A percentile compares a stretch with the other conserved stretches of the same genome.
phyloP scores from a whole-genome alignment of 1,139 yeast species.

The Yamadazyma dushanensis region DNA sequence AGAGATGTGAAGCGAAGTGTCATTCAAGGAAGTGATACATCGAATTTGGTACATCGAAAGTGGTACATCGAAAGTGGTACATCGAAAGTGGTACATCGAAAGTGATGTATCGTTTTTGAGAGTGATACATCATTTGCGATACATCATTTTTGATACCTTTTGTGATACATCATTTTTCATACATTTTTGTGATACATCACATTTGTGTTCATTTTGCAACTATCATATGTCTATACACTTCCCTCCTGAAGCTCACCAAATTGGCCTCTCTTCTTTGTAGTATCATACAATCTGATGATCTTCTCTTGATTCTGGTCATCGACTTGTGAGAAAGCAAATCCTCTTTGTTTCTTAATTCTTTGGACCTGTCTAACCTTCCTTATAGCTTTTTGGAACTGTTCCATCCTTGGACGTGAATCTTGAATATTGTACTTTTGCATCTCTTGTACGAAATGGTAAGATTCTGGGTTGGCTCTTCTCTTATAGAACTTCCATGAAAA shows the following conservation, averaged over 20 bases:
- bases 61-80: too few species aligned
- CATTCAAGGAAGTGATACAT: too few species aligned
- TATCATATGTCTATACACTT: neutral
- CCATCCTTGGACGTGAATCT: slow-evolving; percentile 92
- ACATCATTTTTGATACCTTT: too few species aligned
- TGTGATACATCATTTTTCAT: too few species aligned
- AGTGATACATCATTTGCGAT: too few species aligned
- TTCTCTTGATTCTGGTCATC: slow-evolving; percentile 92
- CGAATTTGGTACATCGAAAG: too few species aligned
- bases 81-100: too few species aligned
- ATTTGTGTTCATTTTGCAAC: neutral
- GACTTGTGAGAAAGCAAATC: slow-evolving; percentile 96
- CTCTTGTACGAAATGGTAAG: slow-evolving; percentile 94
- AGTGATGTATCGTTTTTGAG: too few species aligned
- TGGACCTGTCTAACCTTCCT: slow-evolving; percentile 97
- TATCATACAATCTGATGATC: slow-evolving; percentile 90
- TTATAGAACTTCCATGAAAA: slow-evolving; percentile 93
- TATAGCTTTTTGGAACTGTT: slow-evolving; percentile 95
- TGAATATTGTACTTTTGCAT: slow-evolving; percentile 94
- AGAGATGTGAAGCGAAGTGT: too few species aligned
- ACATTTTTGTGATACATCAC: too few species aligned
- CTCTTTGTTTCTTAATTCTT: slow-evolving; percentile 96
- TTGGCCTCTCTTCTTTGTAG: slow-evolving; percentile 65
- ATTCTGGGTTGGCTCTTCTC: slow-evolving; percentile 86
- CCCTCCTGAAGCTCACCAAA: slow-evolving; percentile 43